Percentiles rank a stretch among this genome's conserved stretches.
Conservation (phyloP, 495 filamentous ascomycete genomes). For the Bryoglossum gracile region DNA sequence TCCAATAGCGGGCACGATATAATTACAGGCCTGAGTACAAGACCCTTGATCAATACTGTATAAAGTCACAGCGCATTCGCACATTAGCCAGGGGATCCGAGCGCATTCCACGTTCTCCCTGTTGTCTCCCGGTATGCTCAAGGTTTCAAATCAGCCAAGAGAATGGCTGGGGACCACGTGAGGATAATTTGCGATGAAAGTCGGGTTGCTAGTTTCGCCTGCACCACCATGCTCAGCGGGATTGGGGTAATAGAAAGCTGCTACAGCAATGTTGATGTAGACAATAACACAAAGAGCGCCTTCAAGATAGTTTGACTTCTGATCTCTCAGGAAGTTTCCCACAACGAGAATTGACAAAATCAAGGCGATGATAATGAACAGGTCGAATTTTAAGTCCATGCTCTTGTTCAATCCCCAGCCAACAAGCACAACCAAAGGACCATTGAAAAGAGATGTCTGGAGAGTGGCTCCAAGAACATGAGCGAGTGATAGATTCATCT, state of each 20-base stretch:
- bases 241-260: conserved; percentile 52
- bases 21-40: too few relatives aligned
- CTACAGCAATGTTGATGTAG: conserved; percentile 57
- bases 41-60: too few relatives aligned
- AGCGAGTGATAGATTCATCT: conserved; percentile 84
- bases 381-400: conserved; percentile 80
- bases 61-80: too few relatives aligned
- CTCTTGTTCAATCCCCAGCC: conserved; percentile 68
- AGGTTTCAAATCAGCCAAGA: too few relatives aligned
- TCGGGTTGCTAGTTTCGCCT: too few relatives aligned
- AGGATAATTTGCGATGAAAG: too few relatives aligned
- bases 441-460: conserved; percentile 86
- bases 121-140: too few relatives aligned
- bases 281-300: conserved; percentile 67
- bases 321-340: conserved; percentile 71
- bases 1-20: too few relatives aligned
- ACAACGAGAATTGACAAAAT: conserved; percentile 82
- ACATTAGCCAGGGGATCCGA: too few relatives aligned
- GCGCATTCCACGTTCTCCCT: too few relatives aligned
- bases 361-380: conserved; percentile 83
- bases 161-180: too few relatives aligned
- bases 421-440: conserved; percentile 73
- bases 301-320: conserved; percentile 76
- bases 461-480: conserved; percentile 84
- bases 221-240: too few relatives aligned